Evolutionary conservation across 257 asterid species (phyloP), one percentile per base, ranked within the genome.

Genomic region (Solanum rostratum): DNA sequence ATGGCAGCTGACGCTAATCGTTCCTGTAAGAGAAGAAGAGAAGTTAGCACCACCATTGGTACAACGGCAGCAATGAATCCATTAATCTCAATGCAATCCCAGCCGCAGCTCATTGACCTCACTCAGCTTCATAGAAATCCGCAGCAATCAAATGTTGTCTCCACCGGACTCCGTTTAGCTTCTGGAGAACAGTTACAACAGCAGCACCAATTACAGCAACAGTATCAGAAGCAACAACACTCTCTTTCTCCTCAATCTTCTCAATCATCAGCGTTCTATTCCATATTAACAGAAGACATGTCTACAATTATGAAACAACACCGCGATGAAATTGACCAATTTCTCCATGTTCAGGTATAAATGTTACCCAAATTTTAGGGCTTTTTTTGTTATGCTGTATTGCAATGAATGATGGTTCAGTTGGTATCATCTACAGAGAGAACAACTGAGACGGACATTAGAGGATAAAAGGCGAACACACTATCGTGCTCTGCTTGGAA

Each of bases 111-210:
- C 20, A 76, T 90, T 53, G 90, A 86, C 84, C 86, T 90, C 60
- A 52, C 87, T 66, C 90, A 86, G 59, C 88, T 86, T 39, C 88
- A 84, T 19, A 50, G 86, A 9, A 46, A 69, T 24, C 83, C 69
- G 18, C 69, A 60, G 0, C 90, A 84, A 20, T 86, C 86, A 41
- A 85, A 89, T 83, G 90, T 85, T 15, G 90, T 89, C 12, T 86
- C 89, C 57, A 89, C 91, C 19, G 91, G 93, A 74, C 93, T 91
- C 27, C 89, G 89, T 52, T 70, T 91, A 45, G 84, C 92, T 27
- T 88, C 86, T 12, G 91, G 89, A 8, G 88, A 84, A 29, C 88
- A 87, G 16, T 80, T 84, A 2, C 90, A 84, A 22, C 86, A 74
- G 20, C 85, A 60, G 1, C 84, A 19, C 19, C 86, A 52, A 39